Evolutionary conservation across 306 rosid genomes (phyloP).

Genomic region (Lotus japonicus): DNA sequence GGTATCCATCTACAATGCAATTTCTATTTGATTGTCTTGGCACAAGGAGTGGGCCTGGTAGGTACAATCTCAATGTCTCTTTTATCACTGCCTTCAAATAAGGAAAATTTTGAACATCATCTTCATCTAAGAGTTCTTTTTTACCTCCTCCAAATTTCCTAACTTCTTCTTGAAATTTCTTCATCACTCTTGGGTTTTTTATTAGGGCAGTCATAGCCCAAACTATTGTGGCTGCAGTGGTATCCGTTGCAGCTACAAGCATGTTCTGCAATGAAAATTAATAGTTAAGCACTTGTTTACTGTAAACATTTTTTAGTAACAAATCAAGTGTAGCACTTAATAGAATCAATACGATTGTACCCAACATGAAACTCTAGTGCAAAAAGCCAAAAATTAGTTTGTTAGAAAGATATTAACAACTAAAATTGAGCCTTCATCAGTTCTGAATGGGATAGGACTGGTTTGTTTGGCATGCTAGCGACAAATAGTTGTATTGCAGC

Average conservation of each 20-base stretch:
- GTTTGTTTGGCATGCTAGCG: too few species aligned
- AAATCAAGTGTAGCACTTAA: too few species aligned
- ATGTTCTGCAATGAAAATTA: neutral
- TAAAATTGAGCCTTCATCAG: too few species aligned
- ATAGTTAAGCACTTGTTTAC: neutral
- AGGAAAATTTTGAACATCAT: neutral
- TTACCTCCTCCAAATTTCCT: neutral
- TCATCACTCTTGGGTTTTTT: neutral
- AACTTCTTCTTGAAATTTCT: constrained; percentile 4
- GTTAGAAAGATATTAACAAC: too few species aligned
- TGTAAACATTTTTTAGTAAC: too few species aligned
- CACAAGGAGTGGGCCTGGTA: neutral
- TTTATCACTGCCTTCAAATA: constrained; percentile 13
- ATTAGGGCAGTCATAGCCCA: constrained; percentile 3
- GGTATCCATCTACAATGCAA: neutral
- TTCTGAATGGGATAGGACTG: too few species aligned
- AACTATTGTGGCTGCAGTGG: neutral
- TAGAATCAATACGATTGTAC: too few species aligned
- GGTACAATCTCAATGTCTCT: constrained; percentile 6
- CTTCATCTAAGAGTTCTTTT: neutral
- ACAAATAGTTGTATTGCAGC: too few species aligned
- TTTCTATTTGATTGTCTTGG: constrained; percentile 1
- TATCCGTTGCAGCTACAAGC: constrained; percentile 13
- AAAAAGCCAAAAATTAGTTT: too few species aligned
- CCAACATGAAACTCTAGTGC: too few species aligned